phyloP scores from a whole-genome alignment of 352 stramenopile genomes.

The Phytophthora sansomeana region DNA sequence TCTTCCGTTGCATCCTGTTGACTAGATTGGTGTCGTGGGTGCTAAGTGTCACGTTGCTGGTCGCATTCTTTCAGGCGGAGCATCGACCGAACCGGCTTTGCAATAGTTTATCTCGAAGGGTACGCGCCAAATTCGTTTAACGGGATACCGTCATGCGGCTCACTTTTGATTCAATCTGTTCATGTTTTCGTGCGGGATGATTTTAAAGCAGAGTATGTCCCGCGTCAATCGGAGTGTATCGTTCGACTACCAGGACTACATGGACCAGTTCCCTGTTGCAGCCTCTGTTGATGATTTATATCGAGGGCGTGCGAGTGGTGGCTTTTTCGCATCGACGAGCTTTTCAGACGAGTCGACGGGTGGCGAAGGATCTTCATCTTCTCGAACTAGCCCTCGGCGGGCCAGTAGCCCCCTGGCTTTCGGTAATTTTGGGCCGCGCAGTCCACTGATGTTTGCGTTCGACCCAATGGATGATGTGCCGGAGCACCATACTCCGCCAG shows the following conservation, averaged over 20 bases:
- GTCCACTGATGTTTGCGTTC: constrained; percentile 82
- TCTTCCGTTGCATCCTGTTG: constrained; percentile 5
- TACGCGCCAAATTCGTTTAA: constrained; percentile 39
- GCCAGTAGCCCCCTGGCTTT: constrained; percentile 67
- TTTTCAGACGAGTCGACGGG: constrained; percentile 71
- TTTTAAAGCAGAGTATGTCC: constrained; percentile 59
- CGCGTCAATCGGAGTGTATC: constrained; percentile 79
- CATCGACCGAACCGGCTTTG: constrained; percentile 58
- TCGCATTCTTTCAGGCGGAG: constrained; percentile 44
- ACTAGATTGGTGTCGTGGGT: background rate
- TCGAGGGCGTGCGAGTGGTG: constrained; percentile 46
- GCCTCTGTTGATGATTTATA: constrained; percentile 65
- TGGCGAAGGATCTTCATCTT: constrained; percentile 43
- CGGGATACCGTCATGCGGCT: constrained; percentile 10
- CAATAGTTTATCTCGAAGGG: constrained; percentile 67
- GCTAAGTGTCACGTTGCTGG: constrained; percentile 13
- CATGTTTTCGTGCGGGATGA: constrained; percentile 14
- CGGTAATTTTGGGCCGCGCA: constrained; percentile 66
- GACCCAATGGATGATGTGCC: constrained; percentile 75
- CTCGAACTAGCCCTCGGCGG: constrained; percentile 59
- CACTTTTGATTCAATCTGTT: constrained; percentile 19
- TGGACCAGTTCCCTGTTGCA: constrained; percentile 45
- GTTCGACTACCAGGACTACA: constrained; percentile 75
- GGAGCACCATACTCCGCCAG: constrained; percentile 39
- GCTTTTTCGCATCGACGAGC: constrained; percentile 53